Evolutionary conservation across 371 early-diverging fungal genomes (phyloP).

Genomic region (Actinomortierella wolfii): DNA sequence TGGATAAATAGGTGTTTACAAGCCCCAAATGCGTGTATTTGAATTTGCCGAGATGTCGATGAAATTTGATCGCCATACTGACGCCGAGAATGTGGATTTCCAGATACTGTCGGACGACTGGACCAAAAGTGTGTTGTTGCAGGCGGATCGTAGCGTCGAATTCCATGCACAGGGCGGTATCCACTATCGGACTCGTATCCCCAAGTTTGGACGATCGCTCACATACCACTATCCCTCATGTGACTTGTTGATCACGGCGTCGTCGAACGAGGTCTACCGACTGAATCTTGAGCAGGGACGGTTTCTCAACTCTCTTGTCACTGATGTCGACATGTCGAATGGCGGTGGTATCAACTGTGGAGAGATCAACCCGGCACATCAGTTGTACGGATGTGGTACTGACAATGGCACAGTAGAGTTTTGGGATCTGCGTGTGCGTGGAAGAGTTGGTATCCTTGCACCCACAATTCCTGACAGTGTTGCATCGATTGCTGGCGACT

Average conservation of each 20-base stretch:
- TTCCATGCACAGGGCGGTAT: constrained; percentile 97
- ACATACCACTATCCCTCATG: constrained; percentile 92
- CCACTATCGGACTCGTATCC: constrained; percentile 95
- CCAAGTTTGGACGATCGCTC: constrained; percentile 94
- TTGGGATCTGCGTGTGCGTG: constrained; percentile 89
- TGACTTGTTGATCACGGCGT: constrained; percentile 88
- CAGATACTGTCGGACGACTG: constrained; percentile 96
- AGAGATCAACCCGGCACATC: constrained; percentile 90
- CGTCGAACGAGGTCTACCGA: constrained; percentile 86
- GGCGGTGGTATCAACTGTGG: constrained; percentile 79
- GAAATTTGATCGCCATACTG: constrained; percentile 98
- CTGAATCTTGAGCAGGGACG: constrained; percentile 96
- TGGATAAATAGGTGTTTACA: constrained; percentile 77
- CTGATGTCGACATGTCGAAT: constrained; percentile 57
- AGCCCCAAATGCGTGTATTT: constrained; percentile 96
- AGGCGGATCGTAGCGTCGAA: constrained; percentile 94
- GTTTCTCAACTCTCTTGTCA: constrained; percentile 84
- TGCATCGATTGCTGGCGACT: constrained; percentile 38
- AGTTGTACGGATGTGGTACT: constrained; percentile 90
- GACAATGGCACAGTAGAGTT: constrained; percentile 90
- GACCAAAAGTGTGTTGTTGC: constrained; percentile 95
- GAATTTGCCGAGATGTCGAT: constrained; percentile 93
- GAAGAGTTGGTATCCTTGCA: constrained; percentile 72
- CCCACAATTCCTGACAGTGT: constrained; percentile 58
- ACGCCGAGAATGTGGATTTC: constrained; percentile 93